Base-by-base conservation (phyloP, 1,139 yeast species). In the Yamadazyma sp. region DNA sequence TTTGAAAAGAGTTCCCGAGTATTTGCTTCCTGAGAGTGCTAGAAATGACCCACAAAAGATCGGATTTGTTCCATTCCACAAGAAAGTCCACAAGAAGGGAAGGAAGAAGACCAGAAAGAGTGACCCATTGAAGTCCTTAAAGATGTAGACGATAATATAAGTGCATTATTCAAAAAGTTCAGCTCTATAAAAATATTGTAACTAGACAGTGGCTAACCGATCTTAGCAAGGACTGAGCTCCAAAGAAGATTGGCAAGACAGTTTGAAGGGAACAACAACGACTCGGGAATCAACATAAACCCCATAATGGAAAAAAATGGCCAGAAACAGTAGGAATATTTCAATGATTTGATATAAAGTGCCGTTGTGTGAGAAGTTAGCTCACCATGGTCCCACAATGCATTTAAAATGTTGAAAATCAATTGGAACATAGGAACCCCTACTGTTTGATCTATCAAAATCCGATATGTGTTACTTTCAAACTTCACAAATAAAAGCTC, bases 1-100 rank as follows among this genome's bases (percentile, higher is more conserved):
- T 56, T 71, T 92, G 64, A 90, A 88, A 61, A 78, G 95, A 55
- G 90, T 94, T 27, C 99, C 99, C 0, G 90, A 87, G 35, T 92
- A 92, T 57, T 72, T 92, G 51, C 67, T 90, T 48, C 97, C 97
- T 4, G 88, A 84, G 51, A 76, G 80, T 48, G 90, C 89, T 1
- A 74, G 92, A 57, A 60, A 63, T 33, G 77, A 77, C 47, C 67
- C 71, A 34, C 76, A 76, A 49, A 77, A 79, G 39, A 60, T 85
- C 41, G 90, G 92, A 3, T 85, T 85, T 54, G 85, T 87, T 30
- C 94, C 95, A 21, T 84, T 86, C 64, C 78, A 77, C 47, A 86
- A 84, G 52, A 73, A 69, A 43, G 73, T 70, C 27, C 67, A 67
- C 39, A 73, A 76, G 50, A 68, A 66, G 44, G 73, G 70, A 45